These are phyloP conservation scores for Herpotrichia juniperi DNA, from an alignment of 2,329 filamentous ascomycete species.

Conservation along the genomic window DNA sequence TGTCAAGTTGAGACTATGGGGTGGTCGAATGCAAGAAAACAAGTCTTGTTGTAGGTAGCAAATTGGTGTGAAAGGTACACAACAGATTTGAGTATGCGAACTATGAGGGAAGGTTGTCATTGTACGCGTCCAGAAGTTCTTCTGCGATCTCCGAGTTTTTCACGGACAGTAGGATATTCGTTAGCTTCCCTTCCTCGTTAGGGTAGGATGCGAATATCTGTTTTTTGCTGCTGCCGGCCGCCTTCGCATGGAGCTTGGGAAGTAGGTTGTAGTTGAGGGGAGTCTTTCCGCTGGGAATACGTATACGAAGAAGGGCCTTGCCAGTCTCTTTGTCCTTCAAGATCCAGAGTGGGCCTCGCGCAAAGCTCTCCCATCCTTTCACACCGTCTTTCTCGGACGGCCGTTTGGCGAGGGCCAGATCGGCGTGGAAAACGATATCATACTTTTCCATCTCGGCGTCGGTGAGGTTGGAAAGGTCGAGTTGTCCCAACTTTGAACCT, in stretches of 20 bases:
- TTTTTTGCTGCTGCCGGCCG: slow-evolving; percentile 33
- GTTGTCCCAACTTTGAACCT: slow-evolving; percentile 31
- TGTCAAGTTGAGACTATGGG: no score
- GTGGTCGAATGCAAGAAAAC: neutral
- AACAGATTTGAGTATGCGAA: neutral
- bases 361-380: slow-evolving; percentile 39
- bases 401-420: slow-evolving; percentile 35
- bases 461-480: slow-evolving; percentile 40
- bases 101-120: slow-evolving; percentile 7
- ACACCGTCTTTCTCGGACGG: slow-evolving; percentile 27
- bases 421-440: slow-evolving; percentile 42
- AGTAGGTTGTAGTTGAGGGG: slow-evolving; percentile 41
- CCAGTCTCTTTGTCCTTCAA: slow-evolving; percentile 43
- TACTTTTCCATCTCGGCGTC: slow-evolving; percentile 34
- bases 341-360: slow-evolving; percentile 42
- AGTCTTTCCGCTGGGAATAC: slow-evolving; percentile 36
- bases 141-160: slow-evolving; percentile 35
- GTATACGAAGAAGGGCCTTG: slow-evolving; percentile 40
- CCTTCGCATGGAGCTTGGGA: slow-evolving; percentile 27
- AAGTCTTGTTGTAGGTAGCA: neutral
- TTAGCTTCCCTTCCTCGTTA: slow-evolving; percentile 30
- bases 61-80: neutral
- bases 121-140: slow-evolving; percentile 38
- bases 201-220: slow-evolving; percentile 32
- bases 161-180: slow-evolving; percentile 30